phyloP scores from a whole-genome alignment of 257 asterid genomes.

The Lithospermum erythrorhizon region DNA sequence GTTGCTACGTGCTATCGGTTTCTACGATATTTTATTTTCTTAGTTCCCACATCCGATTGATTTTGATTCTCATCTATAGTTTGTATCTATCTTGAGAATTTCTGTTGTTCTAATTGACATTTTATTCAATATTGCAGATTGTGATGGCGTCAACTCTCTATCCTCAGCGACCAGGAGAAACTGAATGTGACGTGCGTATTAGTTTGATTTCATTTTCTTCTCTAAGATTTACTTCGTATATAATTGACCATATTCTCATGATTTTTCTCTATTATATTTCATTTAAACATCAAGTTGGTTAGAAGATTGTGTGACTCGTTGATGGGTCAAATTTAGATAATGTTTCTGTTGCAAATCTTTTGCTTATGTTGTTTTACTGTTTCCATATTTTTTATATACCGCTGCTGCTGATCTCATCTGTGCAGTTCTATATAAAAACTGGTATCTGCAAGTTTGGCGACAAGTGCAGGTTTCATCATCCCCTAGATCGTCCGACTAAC shows the following conservation, averaged over 20 bases:
- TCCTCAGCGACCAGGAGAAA: slow-evolving; percentile 91
- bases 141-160: slow-evolving; percentile 49
- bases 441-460: slow-evolving; percentile 81
- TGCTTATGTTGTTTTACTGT: not conserved
- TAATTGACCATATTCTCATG: too few relatives aligned
- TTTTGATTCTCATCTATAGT: not conserved
- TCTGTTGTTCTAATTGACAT: slow-evolving; percentile 1
- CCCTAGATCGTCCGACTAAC: slow-evolving; percentile 56
- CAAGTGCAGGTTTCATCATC: slow-evolving; percentile 87
- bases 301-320: too few relatives aligned
- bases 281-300: too few relatives aligned
- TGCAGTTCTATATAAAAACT: slow-evolving; percentile 85
- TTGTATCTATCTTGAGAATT: not conserved
- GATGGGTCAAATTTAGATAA: too few relatives aligned
- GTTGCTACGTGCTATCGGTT: too few relatives aligned
- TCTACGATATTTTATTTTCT: too few relatives aligned
- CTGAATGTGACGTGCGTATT: slow-evolving; percentile 81
- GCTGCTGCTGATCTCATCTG: slow-evolving; percentile 5
- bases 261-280: too few relatives aligned
- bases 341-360: not conserved
- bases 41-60: not conserved
- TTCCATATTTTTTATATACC: not conserved
- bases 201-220: slow-evolving; percentile 6
- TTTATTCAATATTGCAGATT: slow-evolving; percentile 51
- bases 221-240: not conserved